Evolutionary conservation across 2,329 filamentous ascomycete species (phyloP).

Genomic region (Penicillium sp.): DNA sequence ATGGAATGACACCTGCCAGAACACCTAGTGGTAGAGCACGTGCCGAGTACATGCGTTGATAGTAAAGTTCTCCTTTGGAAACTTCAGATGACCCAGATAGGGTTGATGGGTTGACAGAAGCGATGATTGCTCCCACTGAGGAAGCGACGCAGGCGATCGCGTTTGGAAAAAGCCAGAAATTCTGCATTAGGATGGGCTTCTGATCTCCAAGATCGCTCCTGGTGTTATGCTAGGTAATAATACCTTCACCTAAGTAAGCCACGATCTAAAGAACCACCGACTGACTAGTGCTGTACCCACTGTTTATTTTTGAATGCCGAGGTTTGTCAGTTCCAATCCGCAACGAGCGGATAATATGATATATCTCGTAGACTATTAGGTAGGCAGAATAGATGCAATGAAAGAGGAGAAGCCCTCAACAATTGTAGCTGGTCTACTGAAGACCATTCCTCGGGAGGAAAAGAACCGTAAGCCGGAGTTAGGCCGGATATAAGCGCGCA

Average conservation of each 20-base stretch:
- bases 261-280: not conserved
- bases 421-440: not conserved
- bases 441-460: not conserved
- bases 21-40: slow-evolving; percentile 1
- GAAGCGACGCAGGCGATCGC: not conserved
- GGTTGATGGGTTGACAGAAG: not conserved
- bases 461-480: not conserved
- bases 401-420: no score
- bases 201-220: not conserved
- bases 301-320: not conserved
- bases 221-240: not conserved
- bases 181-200: not conserved
- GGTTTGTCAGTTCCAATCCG: not conserved
- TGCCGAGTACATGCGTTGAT: slow-evolving; percentile 7
- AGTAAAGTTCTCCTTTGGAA: slow-evolving; percentile 2
- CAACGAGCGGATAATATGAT: not conserved
- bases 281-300: not conserved
- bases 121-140: not conserved
- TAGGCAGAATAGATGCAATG: not conserved
- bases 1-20: not conserved
- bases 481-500: not conserved
- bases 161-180: not conserved
- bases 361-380: no score
- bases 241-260: not conserved
- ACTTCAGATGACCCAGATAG: slow-evolving; percentile 3